Evolutionary conservation across 1,284 basidiomycete genomes (phyloP), one percentile per base, ranked within the genome.

Genomic region (Rhizoctonia solani): DNA sequence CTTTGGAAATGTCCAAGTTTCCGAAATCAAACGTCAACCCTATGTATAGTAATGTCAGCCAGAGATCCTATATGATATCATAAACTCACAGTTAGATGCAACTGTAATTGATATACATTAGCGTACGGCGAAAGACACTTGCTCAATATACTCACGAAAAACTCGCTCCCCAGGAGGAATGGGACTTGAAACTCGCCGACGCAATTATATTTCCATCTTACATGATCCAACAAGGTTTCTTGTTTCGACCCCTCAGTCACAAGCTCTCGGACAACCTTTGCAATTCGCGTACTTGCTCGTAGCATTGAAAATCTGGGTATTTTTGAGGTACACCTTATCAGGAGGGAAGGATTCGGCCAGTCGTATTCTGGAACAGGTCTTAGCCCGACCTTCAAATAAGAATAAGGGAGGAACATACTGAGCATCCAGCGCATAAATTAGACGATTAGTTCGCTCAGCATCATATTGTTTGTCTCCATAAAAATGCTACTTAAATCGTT

Each of bases 381-480:
- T 50, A 25, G 16, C 9, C 29, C 4, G 47, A 50, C 5, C 14
- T 6, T 50, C 3, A 21, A 14, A 4, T n/a, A 25, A 5, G n/a
- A n/a, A n/a, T n/a, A 25, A 3, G 25, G 23, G 6, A 23, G 47
- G 3, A 5, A 50, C 47, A 14, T 25, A 50, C 47, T 25, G n/a
- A 14, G 59, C 29, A 21, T 65, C 59, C 9, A 65, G 59, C 13
- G 44, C 41, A 25, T 65, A 65, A 1, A 65, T 23, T 13, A 65
- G 49, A 4, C 59, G 59, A 30, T 23, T 41, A 6, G 59, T 50
- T 29, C 49, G 32, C 9, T 21, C 46, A 37, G 59, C 49, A 23
- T 23, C n/a, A 37, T 65, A 65, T 8, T 29, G 34, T 23, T 65
- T 50, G 27, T 65, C 59, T 2, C 59, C 59, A n/a, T 65, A 65